Conservation (phyloP, 331 rosid species). For the Erythrophleum ivorense region DNA sequence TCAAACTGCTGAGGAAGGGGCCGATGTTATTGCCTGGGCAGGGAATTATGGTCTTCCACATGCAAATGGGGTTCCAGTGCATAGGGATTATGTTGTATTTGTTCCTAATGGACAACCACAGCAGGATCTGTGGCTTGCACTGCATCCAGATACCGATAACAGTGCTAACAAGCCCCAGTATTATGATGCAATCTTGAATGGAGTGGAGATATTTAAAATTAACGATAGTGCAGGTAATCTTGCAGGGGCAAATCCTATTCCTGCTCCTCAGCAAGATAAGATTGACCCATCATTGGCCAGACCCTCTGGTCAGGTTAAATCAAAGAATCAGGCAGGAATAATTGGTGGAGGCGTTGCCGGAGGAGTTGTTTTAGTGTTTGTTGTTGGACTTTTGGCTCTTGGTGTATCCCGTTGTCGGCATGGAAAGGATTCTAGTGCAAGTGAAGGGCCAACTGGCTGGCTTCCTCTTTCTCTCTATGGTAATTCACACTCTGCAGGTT, state of each 20-base stretch:
- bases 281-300: constrained; percentile 62
- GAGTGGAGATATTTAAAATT: constrained; percentile 86
- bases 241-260: constrained; percentile 77
- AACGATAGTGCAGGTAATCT: constrained; percentile 61
- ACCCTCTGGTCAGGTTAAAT: constrained; percentile 55
- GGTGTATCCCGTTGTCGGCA: constrained; percentile 50
- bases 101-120: constrained; percentile 67
- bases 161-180: constrained; percentile 4
- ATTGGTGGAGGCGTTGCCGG: constrained; percentile 73
- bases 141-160: constrained; percentile 59
- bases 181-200: constrained; percentile 71
- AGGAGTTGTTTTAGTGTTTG: constrained; percentile 60
- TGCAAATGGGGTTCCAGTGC: constrained; percentile 54
- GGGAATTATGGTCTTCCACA: neutral
- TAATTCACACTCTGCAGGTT: constrained; percentile 83
- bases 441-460: constrained; percentile 97
- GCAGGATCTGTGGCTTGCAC: constrained; percentile 71
- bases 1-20: constrained; percentile 59
- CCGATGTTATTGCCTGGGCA: constrained; percentile 68
- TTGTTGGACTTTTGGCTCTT: constrained; percentile 60
- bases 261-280: constrained; percentile 54
- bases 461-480: constrained; percentile 94
- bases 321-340: constrained; percentile 57
- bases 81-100: constrained; percentile 65
- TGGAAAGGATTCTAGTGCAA: constrained; percentile 66